Base-by-base conservation (phyloP, 2,329 filamentous ascomycete species). In the Ophiostoma triangulosporum region DNA sequence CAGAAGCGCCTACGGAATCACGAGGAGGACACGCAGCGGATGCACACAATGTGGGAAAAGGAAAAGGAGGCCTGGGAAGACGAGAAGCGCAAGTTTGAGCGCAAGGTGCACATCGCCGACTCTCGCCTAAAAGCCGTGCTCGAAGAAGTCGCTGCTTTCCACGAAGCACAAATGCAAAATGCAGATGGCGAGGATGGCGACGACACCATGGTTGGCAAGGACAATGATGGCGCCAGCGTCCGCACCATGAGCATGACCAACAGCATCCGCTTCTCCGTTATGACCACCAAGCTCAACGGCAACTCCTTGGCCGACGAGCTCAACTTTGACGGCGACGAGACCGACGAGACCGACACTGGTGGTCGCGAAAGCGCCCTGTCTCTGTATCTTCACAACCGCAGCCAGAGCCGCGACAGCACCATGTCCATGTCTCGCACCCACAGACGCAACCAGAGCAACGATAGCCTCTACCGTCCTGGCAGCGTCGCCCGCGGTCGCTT, bases 291-390 rank as follows among this genome's bases (percentile, higher is more conserved):
- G 63, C 63, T 70, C 4, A 81, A 80, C 60, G 86, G 84, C 1
- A 68, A 88, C 56, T 95, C 85, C 57, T 74, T 98, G 38, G 93
- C 93, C 0, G 90, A 97, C 61, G 93, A 98, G 69, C 76, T 98
- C 53, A 83, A 87, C 57, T 86, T 95, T 57, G 87, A 90, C 54
- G 85, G 86, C 57, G 86, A 91, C 54, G 87, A 90, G 31, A 75
- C 79, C 43, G 77, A 80, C 53, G 72, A 86, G 57, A 84, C 85
- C 33, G 83, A 90, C 58, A 77, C 83, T 45, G 84, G 88, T 50
- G 82, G 83, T 1, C 78, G 81, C 35, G 77, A 83, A 54, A 84
- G 79, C 57, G 72, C 74, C 15, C 61, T 81, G 49, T 83, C 80
- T 3, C 68, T 70, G 54, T 62, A 66, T 48, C 67, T 33, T 8